A percentile compares a stretch with the other conserved stretches of the same genome.
Evolutionary conservation across 257 asterid species (phyloP).

Genomic region (Lavandula angustifolia): DNA sequence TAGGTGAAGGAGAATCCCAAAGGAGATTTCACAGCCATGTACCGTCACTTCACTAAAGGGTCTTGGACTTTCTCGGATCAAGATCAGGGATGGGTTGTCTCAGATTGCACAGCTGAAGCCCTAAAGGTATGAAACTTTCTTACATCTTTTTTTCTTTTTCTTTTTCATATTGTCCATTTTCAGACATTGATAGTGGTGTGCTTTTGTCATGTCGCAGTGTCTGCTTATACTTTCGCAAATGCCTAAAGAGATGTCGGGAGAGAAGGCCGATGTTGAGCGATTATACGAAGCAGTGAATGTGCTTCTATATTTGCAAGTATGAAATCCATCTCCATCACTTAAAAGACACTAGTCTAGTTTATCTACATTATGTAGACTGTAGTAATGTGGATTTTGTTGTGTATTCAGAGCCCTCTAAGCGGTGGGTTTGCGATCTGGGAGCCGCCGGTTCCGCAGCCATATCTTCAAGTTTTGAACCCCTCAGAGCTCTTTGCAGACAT

Average conservation of each 20-base stretch:
- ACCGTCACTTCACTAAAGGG: conserved; percentile 69
- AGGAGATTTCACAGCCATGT: conserved; percentile 57
- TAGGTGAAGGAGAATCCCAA: conserved; percentile 54
- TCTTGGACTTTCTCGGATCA: conserved; percentile 82
- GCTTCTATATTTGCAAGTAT: conserved; percentile 54
- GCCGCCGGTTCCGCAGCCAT: neutral
- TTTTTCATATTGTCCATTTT: neutral
- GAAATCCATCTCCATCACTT: neutral
- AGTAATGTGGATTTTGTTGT: neutral
- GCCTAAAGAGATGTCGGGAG: conserved; percentile 50
- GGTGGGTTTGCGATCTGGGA: neutral
- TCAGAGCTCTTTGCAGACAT: neutral
- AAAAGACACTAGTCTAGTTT: too few species aligned
- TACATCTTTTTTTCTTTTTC: too few species aligned
- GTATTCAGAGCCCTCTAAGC: neutral
- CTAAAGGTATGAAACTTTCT: neutral
- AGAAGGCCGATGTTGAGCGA: conserved; percentile 42
- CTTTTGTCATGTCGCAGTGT: conserved; percentile 36
- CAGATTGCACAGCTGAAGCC: conserved; percentile 67
- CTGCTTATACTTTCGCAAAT: conserved; percentile 53
- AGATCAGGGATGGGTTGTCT: conserved; percentile 73
- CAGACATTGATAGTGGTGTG: neutral
- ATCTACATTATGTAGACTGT: neutral
- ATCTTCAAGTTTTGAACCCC: conserved; percentile 7
- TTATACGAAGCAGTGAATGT: conserved; percentile 52